Conservation (phyloP, 106 monocot species). For the Platanthera zijinensis region DNA sequence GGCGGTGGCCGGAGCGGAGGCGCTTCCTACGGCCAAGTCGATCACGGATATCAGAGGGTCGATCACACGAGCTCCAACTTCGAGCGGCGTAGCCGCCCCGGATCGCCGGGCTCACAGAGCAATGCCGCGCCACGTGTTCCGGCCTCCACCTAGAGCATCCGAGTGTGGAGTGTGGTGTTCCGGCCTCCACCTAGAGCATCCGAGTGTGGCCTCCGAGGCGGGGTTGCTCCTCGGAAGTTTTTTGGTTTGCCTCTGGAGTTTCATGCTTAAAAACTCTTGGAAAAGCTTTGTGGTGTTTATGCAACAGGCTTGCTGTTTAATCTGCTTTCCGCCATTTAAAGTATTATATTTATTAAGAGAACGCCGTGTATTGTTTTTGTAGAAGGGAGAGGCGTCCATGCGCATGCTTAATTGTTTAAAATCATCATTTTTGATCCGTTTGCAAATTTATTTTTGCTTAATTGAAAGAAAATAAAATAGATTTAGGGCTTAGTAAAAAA, state of each 20-base stretch:
- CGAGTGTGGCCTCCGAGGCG: no score
- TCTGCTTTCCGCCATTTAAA: no score
- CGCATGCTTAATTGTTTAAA: no score
- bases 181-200: neutral
- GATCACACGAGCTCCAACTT: conserved; percentile 25
- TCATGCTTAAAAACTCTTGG: neutral
- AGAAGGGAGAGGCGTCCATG: no score
- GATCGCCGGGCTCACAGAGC: neutral
- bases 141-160: neutral
- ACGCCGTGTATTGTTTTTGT: no score
- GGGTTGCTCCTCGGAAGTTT: neutral
- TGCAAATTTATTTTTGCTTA: no score
- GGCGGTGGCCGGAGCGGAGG: conserved; percentile 36
- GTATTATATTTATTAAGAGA: no score
- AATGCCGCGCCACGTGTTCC: neutral
- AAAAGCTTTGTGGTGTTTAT: neutral
- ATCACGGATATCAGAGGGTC: conserved; percentile 44
- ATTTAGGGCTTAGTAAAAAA: no score
- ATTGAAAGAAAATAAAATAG: no score
- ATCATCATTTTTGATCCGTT: no score
- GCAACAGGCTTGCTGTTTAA: neutral
- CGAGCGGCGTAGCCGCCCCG: conserved; percentile 31
- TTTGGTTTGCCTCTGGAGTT: neutral
- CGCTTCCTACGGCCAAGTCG: conserved; percentile 18
- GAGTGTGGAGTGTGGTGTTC: neutral